Base-by-base conservation (phyloP, 192 early-diverging fungal genomes). In the Chytriomyces hyalinus region DNA sequence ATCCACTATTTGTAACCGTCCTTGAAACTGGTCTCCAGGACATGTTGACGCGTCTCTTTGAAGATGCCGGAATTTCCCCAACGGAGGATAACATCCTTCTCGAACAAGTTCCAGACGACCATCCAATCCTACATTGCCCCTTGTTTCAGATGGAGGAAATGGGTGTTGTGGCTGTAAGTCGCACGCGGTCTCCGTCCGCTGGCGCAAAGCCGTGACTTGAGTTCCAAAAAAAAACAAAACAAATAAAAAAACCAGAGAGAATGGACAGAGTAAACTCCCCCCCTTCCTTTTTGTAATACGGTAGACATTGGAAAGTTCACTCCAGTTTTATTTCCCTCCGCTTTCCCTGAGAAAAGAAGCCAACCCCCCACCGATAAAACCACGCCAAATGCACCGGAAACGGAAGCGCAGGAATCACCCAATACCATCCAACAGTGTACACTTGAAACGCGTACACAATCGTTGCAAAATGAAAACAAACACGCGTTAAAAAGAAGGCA, bases 391-490 rank as follows among this genome's bases (percentile, higher is more conserved):
- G 78, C 8, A 80, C 20, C 0, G 78, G 78, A 20, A 80, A 44
- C 6, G 71, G 70, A 43, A 80, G 17, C 24, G 71, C 74, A 46
- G 63, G 60, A 9, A 67, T 48, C 48, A 75, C 44, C 73, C 61
- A 57, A 60, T 79, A 85, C 24, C 83, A 80, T 49, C 65, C 73
- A 36, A 36, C 36, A 49, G 45, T 26, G 10, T 71, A 71, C 9
- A 83, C 78, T 20, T 83, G 67, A 28, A 84, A 77, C 0, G 66
- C 64, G 67, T 91, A 89, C 57, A 90, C 76, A 5, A 80, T 28
- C 65, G 66, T 20, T 87, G 85, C 0, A 86, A 79, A 3, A 86
- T 90, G 49, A 61, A 60, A 64, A 85, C 82, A 50, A 85, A 91
- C 28, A 51, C 78, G 61, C 9, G 57, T 57, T 8, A 80, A 13